phyloP scores from a whole-genome alignment of 2,329 filamentous ascomycete genomes.

The Trichoderma oligosporum region DNA sequence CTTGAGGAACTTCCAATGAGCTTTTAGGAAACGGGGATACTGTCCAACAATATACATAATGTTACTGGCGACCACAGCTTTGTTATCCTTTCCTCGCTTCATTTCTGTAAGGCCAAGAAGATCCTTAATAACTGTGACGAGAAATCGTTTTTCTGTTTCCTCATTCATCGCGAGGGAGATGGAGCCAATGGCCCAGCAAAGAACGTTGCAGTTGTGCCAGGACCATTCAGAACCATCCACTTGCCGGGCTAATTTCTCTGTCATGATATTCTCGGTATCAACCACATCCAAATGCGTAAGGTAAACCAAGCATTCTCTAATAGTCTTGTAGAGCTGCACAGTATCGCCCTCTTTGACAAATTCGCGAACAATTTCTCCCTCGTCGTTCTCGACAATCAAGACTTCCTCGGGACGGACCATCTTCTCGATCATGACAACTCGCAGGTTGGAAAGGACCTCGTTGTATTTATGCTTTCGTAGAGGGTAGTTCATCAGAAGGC shows the following conservation, averaged over 20 bases:
- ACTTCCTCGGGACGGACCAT: conserved; percentile 99
- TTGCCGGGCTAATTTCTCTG: conserved; percentile 91
- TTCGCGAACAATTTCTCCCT: conserved; percentile 97
- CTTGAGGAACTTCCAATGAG: conserved; percentile 99
- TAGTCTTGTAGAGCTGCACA: conserved; percentile 98
- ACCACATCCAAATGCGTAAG: conserved; percentile 95
- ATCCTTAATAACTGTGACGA: conserved; percentile 98
- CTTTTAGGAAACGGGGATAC: conserved; percentile 96
- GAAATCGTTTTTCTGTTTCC: conserved; percentile 96
- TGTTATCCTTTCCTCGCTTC: conserved; percentile 99
- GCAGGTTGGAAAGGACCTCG: conserved; percentile 87
- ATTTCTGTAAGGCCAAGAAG: conserved; percentile 94
- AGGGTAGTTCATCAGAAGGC: conserved; percentile 81
- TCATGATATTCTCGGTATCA: conserved; percentile 98
- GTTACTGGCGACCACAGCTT: conserved; percentile 96
- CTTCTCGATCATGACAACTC: conserved; percentile 99
- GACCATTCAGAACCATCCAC: conserved; percentile 97
- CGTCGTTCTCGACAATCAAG: conserved; percentile 97
- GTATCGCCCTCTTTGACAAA: conserved; percentile 99
- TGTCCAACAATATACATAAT: conserved; percentile 99
- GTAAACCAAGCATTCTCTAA: conserved; percentile 93
- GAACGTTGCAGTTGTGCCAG: conserved; percentile 98
- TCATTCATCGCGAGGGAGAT: conserved; percentile 99
- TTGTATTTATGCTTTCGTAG: conserved; percentile 97
- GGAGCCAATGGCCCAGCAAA: conserved; percentile 98